Conservation (phyloP, 2,329 filamentous ascomycete species). For the Epicoccum sorghinum region DNA sequence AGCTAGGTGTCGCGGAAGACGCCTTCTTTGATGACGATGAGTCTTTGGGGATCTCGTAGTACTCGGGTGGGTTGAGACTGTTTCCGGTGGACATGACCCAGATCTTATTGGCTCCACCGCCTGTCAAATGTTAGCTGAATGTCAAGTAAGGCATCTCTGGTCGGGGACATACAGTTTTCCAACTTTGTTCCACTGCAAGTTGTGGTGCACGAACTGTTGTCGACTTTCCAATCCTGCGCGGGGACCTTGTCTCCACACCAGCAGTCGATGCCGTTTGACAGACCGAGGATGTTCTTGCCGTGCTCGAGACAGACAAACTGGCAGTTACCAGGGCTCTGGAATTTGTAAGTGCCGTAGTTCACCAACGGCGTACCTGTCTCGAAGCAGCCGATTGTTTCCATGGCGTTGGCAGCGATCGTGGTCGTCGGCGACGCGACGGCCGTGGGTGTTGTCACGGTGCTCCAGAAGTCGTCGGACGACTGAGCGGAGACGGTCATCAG, state of each 20-base stretch:
- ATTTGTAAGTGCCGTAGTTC: slow-evolving; percentile 57
- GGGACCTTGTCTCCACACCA: slow-evolving; percentile 77
- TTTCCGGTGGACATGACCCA: slow-evolving; percentile 60
- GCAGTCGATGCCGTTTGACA: slow-evolving; percentile 68
- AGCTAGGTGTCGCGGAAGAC: slow-evolving; percentile 24
- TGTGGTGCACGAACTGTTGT: slow-evolving; percentile 67
- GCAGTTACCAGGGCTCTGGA: slow-evolving; percentile 63
- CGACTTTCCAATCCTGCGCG: slow-evolving; percentile 58
- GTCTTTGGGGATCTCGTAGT: slow-evolving; percentile 35
- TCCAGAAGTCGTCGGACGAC: slow-evolving; percentile 23
- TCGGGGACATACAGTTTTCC: slow-evolving; percentile 66
- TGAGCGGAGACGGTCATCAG: slow-evolving; percentile 35
- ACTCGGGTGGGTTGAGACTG: slow-evolving; percentile 46
- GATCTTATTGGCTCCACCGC: slow-evolving; percentile 62
- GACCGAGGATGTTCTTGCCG: slow-evolving; percentile 64
- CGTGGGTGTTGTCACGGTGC: slow-evolving; percentile 24
- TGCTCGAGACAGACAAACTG: slow-evolving; percentile 56
- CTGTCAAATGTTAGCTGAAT: slow-evolving; percentile 48
- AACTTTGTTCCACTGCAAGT: slow-evolving; percentile 67
- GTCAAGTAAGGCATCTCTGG: not conserved
- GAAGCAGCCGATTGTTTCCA: slow-evolving; percentile 58
- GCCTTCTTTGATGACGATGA: slow-evolving; percentile 27
- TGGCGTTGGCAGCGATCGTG: slow-evolving; percentile 33
- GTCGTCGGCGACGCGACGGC: slow-evolving; percentile 41
- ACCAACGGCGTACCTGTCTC: slow-evolving; percentile 53